Conservation (phyloP, 345 rosid species). For the Rhizophora apiculata region DNA sequence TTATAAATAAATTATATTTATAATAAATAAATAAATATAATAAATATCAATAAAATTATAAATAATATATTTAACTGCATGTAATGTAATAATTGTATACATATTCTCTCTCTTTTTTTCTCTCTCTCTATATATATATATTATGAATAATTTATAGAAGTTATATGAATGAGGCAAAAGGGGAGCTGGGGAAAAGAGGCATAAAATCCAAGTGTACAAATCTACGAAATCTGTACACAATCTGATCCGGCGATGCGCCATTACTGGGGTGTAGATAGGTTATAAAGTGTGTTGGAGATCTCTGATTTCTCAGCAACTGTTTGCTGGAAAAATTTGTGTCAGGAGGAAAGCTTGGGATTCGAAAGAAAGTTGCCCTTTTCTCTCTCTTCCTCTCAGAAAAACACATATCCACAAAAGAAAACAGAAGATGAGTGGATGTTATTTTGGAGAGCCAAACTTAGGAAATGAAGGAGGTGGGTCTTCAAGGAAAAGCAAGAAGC, state of each 20-base stretch:
- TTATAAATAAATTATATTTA: too few species aligned
- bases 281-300: constrained; percentile 49
- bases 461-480: constrained; percentile 47
- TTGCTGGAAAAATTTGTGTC: neutral
- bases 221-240: constrained; percentile 61
- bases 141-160: constrained; percentile 18
- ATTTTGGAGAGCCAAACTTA: constrained; percentile 67
- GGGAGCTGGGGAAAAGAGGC: constrained; percentile 28
- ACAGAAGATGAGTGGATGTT: constrained; percentile 62
- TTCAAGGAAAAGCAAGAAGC: constrained; percentile 73
- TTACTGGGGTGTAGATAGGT: constrained; percentile 43
- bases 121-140: neutral
- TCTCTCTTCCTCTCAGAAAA: neutral
- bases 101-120: neutral
- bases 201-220: constrained; percentile 67
- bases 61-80: neutral
- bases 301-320: constrained; percentile 32
- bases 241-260: constrained; percentile 96
- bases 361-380: constrained; percentile 13
- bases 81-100: neutral
- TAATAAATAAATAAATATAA: too few species aligned
- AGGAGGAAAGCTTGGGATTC: constrained; percentile 20
- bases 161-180: constrained; percentile 15
- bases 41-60: neutral
- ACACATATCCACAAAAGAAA: neutral